Evolutionary conservation across 306 rosid genomes (phyloP).

Genomic region (Quercus parvula): DNA sequence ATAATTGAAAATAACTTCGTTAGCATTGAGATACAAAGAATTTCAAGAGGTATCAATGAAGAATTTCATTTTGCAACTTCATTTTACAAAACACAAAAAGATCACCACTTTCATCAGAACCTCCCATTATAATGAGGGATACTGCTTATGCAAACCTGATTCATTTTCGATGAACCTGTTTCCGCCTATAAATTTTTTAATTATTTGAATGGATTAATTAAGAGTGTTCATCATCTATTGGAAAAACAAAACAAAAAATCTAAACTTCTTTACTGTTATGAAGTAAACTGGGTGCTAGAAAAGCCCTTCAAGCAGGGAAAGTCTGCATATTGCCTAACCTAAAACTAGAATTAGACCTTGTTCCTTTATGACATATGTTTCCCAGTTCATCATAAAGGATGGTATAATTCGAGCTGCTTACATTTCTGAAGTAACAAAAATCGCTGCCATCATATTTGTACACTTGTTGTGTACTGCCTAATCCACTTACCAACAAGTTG

Average conservation of each 20-base stretch:
- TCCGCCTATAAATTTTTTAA: not conserved
- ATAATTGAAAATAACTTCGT: too few relatives aligned
- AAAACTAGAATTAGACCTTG: slow-evolving; percentile 12
- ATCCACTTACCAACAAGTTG: slow-evolving; percentile 50
- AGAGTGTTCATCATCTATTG: not conserved
- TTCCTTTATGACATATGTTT: slow-evolving; percentile 35
- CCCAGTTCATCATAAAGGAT: slow-evolving; percentile 57
- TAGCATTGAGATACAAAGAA: too few relatives aligned
- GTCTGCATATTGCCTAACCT: slow-evolving; percentile 24
- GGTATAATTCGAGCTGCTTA: slow-evolving; percentile 75
- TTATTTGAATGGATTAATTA: not conserved
- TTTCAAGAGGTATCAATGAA: too few relatives aligned
- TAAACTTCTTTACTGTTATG: not conserved
- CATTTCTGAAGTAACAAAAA: slow-evolving; percentile 62
- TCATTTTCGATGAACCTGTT: too few relatives aligned
- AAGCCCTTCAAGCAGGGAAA: slow-evolving; percentile 27
- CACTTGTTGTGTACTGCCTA: slow-evolving; percentile 71
- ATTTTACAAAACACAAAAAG: too few relatives aligned
- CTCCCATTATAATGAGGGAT: too few relatives aligned
- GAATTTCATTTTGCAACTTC: too few relatives aligned
- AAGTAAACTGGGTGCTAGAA: slow-evolving; percentile 15
- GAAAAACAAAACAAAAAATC: slow-evolving; percentile 2
- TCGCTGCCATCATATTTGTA: slow-evolving; percentile 39
- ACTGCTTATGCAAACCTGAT: too few relatives aligned
- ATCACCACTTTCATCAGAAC: too few relatives aligned